Evolutionary conservation across 768 basidiomycete genomes (phyloP).

Genomic region (Mycena olivaceomarginata): DNA sequence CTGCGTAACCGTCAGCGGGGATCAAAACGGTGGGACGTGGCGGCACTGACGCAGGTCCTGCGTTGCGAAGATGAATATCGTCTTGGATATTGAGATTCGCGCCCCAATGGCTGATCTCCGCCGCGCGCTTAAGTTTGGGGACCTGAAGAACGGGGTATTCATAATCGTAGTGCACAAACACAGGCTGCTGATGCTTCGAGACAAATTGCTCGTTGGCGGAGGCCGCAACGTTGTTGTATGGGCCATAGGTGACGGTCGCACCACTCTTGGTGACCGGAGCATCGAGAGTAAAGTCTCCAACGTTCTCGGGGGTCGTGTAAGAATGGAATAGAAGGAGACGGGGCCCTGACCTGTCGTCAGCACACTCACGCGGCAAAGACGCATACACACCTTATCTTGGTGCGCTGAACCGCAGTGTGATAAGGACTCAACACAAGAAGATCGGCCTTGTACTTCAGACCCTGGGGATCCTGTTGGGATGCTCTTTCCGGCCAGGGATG

Average conservation of each 20-base stretch:
- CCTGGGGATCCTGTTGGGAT: slow-evolving; percentile 85
- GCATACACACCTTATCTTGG: slow-evolving; percentile 83
- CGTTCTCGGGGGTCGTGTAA: slow-evolving; percentile 79
- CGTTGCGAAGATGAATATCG: slow-evolving; percentile 89
- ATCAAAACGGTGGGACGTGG: slow-evolving; percentile 5
- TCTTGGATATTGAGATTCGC: slow-evolving; percentile 96
- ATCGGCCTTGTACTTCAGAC: slow-evolving; percentile 84
- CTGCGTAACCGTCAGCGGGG: slow-evolving; percentile 62
- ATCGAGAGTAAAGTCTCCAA: slow-evolving; percentile 78
- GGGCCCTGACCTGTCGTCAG: slow-evolving; percentile 68
- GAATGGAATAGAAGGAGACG: slow-evolving; percentile 84
- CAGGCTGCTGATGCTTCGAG: slow-evolving; percentile 74
- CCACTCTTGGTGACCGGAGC: slow-evolving; percentile 82
- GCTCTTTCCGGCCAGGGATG: slow-evolving; percentile 85
- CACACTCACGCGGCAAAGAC: slow-evolving; percentile 14
- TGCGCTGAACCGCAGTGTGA: slow-evolving; percentile 85
- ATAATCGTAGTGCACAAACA: slow-evolving; percentile 88
- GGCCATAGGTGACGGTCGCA: slow-evolving; percentile 91
- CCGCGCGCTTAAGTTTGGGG: slow-evolving; percentile 80
- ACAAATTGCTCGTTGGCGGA: slow-evolving; percentile 77
- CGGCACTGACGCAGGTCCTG: slow-evolving; percentile 87
- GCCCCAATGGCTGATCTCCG: slow-evolving; percentile 98
- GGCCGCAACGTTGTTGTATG: slow-evolving; percentile 84
- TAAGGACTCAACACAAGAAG: slow-evolving; percentile 93
- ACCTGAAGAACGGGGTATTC: slow-evolving; percentile 90